Conservation (phyloP, 495 filamentous ascomycete species). For the Penicillium coprophilum region DNA sequence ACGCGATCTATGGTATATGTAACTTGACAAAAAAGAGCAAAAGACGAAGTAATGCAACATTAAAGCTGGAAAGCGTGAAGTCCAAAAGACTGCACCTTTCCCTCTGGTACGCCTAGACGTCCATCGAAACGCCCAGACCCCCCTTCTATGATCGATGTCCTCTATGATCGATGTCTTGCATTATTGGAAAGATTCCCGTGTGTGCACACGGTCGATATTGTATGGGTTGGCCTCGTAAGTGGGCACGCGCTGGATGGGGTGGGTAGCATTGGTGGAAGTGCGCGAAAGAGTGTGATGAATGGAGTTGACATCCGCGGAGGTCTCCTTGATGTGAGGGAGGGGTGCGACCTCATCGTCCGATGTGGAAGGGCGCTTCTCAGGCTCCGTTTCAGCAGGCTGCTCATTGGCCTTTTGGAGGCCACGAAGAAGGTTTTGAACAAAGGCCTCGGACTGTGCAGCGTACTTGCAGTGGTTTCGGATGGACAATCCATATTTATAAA, state of each 20-base stretch:
- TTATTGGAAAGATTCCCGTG: constrained; percentile 31
- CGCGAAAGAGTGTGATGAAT: constrained; percentile 18
- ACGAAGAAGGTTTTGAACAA: constrained; percentile 28
- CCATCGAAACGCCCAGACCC: neutral
- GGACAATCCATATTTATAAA: constrained; percentile 62
- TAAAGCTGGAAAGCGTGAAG: neutral
- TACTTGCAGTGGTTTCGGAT: constrained; percentile 70
- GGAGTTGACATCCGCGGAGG: constrained; percentile 5
- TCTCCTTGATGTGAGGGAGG: constrained; percentile 13
- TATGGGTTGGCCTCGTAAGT: constrained; percentile 35
- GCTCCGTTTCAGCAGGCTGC: neutral
- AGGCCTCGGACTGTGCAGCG: constrained; percentile 48
- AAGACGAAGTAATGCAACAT: neutral
- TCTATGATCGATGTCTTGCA: neutral
- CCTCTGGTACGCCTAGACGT: neutral
- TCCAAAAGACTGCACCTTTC: neutral
- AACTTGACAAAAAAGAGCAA: neutral
- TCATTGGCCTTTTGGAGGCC: constrained; percentile 1
- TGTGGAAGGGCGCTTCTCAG: constrained; percentile 12
- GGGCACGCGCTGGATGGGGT: constrained; percentile 19
- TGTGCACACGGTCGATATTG: constrained; percentile 33
- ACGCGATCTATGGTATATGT: constrained; percentile 8
- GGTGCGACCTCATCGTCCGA: constrained; percentile 14
- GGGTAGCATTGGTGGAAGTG: constrained; percentile 20
- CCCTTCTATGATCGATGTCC: neutral